A percentile compares a stretch with the other conserved stretches of the same genome.
Conservation (phyloP, 768 basidiomycete genomes). For the Boletellus ananas region DNA sequence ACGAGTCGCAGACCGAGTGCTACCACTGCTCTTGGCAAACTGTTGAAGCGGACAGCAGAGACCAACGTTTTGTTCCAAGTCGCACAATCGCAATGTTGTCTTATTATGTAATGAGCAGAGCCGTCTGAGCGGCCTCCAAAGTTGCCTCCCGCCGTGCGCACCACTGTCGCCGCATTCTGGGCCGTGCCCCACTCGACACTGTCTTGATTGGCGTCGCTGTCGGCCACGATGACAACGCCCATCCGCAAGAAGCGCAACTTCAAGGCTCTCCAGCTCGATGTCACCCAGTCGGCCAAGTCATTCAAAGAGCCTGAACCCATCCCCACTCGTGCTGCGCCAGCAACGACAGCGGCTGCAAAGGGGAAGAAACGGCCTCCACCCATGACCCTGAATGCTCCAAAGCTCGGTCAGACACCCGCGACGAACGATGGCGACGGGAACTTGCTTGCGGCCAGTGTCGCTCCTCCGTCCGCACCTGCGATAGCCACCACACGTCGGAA, state of each 20-base stretch:
- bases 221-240: constrained; percentile 44
- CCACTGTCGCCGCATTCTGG: constrained; percentile 9
- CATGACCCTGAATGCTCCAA: constrained; percentile 76
- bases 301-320: constrained; percentile 39
- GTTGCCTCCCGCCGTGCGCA: constrained; percentile 19
- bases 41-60: no score
- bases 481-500: constrained; percentile 54
- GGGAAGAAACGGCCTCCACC: constrained; percentile 76
- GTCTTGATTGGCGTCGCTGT: constrained; percentile 6
- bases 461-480: constrained; percentile 50
- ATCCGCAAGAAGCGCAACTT: constrained; percentile 92
- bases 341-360: constrained; percentile 34
- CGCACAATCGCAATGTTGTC: background rate
- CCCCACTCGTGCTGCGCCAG: constrained; percentile 46
- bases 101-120: constrained; percentile 21
- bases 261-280: constrained; percentile 77
- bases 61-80: no score
- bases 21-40: no score
- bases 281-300: constrained; percentile 40
- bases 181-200: background rate
- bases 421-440: constrained; percentile 35
- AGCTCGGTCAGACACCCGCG: constrained; percentile 42
- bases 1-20: no score
- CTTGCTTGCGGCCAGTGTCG: constrained; percentile 45
- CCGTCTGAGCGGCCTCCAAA: constrained; percentile 3